phyloP scores from a whole-genome alignment of 169 alveolate species.

The Plasmodium chabaudi region DNA sequence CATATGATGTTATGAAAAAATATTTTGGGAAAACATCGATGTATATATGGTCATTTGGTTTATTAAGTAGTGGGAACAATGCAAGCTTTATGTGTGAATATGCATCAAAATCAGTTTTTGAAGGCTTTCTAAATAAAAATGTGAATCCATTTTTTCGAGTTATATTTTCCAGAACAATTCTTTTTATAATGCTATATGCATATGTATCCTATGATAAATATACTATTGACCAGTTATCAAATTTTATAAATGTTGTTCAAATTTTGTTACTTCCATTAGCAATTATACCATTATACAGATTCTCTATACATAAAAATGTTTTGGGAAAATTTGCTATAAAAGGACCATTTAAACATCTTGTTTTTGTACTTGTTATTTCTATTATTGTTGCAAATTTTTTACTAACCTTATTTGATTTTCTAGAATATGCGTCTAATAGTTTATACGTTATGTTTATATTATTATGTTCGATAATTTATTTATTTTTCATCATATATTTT shows the following conservation, averaged over 20 bases:
- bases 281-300: conserved; percentile 60
- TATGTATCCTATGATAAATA: conserved; percentile 54
- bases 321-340: conserved; percentile 56
- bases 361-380: conserved; percentile 54
- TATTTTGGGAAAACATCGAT: conserved; percentile 67
- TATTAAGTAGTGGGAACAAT: conserved; percentile 75
- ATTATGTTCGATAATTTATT: conserved; percentile 20
- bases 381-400: conserved; percentile 45
- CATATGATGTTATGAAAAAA: conserved; percentile 72
- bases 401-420: conserved; percentile 40
- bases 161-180: conserved; percentile 36
- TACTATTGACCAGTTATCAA: conserved; percentile 64
- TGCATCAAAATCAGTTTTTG: conserved; percentile 71
- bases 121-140: conserved; percentile 71
- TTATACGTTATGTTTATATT: conserved; percentile 3
- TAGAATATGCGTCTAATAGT: conserved; percentile 6
- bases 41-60: conserved; percentile 77
- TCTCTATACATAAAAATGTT: conserved; percentile 70
- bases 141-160: conserved; percentile 60
- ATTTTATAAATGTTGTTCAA: conserved; percentile 70
- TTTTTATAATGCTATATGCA: conserved; percentile 42
- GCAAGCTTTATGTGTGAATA: conserved; percentile 76
- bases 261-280: conserved; percentile 64
- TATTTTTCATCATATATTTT: conserved; percentile 18
- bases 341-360: conserved; percentile 17